Conservation (phyloP, 306 rosid species). For the Acacia crassicarpa region DNA sequence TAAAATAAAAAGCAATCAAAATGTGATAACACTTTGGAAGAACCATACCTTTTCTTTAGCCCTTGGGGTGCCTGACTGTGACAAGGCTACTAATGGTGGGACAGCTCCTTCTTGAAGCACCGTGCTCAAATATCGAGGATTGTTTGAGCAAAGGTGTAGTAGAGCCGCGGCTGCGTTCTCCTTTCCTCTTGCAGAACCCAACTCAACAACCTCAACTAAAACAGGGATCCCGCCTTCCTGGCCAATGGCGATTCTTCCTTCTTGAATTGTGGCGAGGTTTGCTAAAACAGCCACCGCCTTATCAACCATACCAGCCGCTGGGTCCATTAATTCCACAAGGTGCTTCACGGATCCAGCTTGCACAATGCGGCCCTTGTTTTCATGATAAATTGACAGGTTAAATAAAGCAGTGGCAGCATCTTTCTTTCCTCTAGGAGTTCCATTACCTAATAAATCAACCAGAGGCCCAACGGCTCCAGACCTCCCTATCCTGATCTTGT, state of each 20-base stretch:
- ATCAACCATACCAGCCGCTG: constrained; percentile 97
- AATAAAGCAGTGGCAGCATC: constrained; percentile 98
- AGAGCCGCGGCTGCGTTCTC: constrained; percentile 98
- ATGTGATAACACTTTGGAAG: constrained; percentile 17
- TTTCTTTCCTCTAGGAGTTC: constrained; percentile 95
- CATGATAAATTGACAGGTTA: constrained; percentile 84
- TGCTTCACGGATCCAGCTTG: constrained; percentile 92
- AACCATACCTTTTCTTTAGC: constrained; percentile 87
- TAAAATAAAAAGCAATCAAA: constrained; percentile 6
- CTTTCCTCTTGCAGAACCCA: constrained; percentile 96
- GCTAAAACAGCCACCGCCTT: constrained; percentile 97
- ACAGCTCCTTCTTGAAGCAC: constrained; percentile 96
- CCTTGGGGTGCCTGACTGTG: constrained; percentile 94
- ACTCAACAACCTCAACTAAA: constrained; percentile 93
- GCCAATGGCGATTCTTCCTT: constrained; percentile 85
- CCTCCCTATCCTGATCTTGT: constrained; percentile 84
- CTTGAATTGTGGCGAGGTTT: constrained; percentile 85
- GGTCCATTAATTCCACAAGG: constrained; percentile 97
- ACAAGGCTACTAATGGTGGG: constrained; percentile 88
- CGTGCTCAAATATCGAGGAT: constrained; percentile 52
- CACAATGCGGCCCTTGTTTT: constrained; percentile 86
- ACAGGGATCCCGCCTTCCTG: constrained; percentile 81
- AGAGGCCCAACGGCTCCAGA: constrained; percentile 88
- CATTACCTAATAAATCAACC: constrained; percentile 87
- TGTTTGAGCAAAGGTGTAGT: constrained; percentile 71